Percentiles rank a stretch among this genome's conserved stretches.
phyloP scores from a whole-genome alignment of 2,329 filamentous ascomycete species.

The Ceratocystis smalleyi region DNA sequence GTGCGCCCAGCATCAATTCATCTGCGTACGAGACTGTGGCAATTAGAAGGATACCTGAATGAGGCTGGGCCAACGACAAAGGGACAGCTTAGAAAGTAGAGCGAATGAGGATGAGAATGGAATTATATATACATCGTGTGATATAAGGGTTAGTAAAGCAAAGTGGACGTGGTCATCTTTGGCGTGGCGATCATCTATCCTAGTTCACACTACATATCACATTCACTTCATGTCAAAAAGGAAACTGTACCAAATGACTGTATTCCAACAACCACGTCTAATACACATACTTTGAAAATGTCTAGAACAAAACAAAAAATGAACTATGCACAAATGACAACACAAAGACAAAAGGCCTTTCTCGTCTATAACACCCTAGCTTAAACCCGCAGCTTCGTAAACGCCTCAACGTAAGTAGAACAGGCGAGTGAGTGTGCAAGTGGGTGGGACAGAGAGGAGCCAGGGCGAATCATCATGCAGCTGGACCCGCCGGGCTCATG shows the following conservation, averaged over 20 bases:
- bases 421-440: background rate
- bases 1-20: slow-evolving; percentile 27
- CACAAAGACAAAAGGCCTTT: slow-evolving; percentile 6
- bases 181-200: background rate
- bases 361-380: background rate
- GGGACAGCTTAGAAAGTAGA: background rate
- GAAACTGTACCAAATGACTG: slow-evolving; percentile 9
- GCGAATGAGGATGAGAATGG: background rate
- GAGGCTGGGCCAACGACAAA: background rate
- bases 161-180: background rate
- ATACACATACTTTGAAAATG: slow-evolving; percentile 2
- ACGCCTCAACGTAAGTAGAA: background rate
- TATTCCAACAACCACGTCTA: slow-evolving; percentile 13
- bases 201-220: background rate
- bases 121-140: background rate
- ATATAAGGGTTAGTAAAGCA: background rate
- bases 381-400: background rate
- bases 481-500: slow-evolving; percentile 3
- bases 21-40: slow-evolving; percentile 40
- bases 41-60: slow-evolving; percentile 36
- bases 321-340: slow-evolving; percentile 10
- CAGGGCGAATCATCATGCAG: background rate
- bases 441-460: background rate
- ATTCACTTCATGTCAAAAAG: background rate
- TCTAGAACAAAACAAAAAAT: slow-evolving; percentile 9